A percentile compares a stretch with the other conserved stretches of the same genome.
Evolutionary conservation across 495 filamentous ascomycete genomes (phyloP).

Genomic region (Astrothelium macrocarpum): DNA sequence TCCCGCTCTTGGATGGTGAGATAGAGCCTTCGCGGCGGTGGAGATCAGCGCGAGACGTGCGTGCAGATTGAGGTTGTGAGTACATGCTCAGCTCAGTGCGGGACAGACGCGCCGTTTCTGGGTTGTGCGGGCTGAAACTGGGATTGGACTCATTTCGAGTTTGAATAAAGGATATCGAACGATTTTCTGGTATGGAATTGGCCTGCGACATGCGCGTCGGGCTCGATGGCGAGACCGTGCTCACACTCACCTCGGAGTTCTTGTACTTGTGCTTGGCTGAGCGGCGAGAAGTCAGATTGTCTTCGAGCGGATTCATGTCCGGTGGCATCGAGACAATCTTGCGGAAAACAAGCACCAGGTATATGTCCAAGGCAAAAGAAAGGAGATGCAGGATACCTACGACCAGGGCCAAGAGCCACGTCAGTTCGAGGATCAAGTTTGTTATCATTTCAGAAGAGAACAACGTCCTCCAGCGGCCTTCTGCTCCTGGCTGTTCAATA

Average conservation of each 20-base stretch:
- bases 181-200: conserved; percentile 44
- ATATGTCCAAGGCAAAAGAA: conserved; percentile 59
- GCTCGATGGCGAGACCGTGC: conserved; percentile 39
- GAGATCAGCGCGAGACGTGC: conserved; percentile 37
- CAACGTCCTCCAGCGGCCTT: conserved; percentile 42
- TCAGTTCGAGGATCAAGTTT: conserved; percentile 46
- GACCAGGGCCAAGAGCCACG: conserved; percentile 52
- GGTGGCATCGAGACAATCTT: conserved; percentile 72
- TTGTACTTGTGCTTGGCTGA: conserved; percentile 52
- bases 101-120: conserved; percentile 28
- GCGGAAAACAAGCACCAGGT: conserved; percentile 64
- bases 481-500: conserved; percentile 34
- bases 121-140: conserved; percentile 39
- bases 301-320: conserved; percentile 86
- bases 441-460: conserved; percentile 42
- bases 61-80: conserved; percentile 32
- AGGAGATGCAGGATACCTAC: conserved; percentile 59
- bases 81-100: conserved; percentile 46
- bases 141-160: conserved; percentile 52
- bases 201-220: conserved; percentile 41
- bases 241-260: conserved; percentile 55
- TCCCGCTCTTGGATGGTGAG: conserved; percentile 4
- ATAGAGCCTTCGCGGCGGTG: conserved; percentile 25
- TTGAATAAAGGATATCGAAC: conserved; percentile 65
- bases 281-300: conserved; percentile 69